phyloP scores from a whole-genome alignment of 2,329 filamentous ascomycete genomes.

The Beauveria scarabaeidicola region DNA sequence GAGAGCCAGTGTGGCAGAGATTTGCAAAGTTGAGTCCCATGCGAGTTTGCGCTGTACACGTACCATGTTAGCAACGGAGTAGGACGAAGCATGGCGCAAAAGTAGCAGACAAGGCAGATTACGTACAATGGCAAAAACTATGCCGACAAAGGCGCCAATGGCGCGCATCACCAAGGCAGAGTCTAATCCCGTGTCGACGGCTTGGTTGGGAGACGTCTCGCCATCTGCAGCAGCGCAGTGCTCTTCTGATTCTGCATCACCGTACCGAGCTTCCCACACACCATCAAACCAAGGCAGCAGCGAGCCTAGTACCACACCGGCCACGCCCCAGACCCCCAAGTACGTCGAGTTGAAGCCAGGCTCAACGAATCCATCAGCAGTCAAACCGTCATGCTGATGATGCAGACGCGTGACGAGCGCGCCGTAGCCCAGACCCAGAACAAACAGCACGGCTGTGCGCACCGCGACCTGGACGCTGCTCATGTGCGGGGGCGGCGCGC shows the following conservation, averaged over 20 bases:
- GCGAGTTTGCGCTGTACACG: conserved; percentile 65
- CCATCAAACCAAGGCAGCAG: conserved; percentile 78
- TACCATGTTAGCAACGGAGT: neutral
- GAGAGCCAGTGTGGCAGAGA: conserved; percentile 79
- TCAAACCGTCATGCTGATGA: conserved; percentile 54
- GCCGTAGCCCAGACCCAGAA: conserved; percentile 76
- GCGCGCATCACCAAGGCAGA: conserved; percentile 61
- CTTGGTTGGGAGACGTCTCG: conserved; percentile 18
- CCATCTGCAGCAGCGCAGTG: conserved; percentile 23
- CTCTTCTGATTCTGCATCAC: conserved; percentile 21
- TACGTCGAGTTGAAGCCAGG: conserved; percentile 53
- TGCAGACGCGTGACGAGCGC: conserved; percentile 73
- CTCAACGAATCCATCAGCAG: conserved; percentile 38
- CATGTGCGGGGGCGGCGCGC: conserved; percentile 15
- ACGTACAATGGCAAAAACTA: conserved; percentile 67
- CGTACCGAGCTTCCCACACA: conserved; percentile 54
- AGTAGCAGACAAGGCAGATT: neutral
- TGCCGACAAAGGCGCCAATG: conserved; percentile 53
- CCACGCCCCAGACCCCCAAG: conserved; percentile 70
- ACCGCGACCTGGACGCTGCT: conserved; percentile 42
- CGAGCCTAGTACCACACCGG: conserved; percentile 69
- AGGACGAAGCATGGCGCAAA: neutral
- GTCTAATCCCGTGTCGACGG: conserved; percentile 44
- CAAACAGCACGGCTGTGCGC: conserved; percentile 60
- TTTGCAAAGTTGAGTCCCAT: conserved; percentile 92